Evolutionary conservation across 306 rosid genomes (phyloP).

Genomic region (Acacia crassicarpa): DNA sequence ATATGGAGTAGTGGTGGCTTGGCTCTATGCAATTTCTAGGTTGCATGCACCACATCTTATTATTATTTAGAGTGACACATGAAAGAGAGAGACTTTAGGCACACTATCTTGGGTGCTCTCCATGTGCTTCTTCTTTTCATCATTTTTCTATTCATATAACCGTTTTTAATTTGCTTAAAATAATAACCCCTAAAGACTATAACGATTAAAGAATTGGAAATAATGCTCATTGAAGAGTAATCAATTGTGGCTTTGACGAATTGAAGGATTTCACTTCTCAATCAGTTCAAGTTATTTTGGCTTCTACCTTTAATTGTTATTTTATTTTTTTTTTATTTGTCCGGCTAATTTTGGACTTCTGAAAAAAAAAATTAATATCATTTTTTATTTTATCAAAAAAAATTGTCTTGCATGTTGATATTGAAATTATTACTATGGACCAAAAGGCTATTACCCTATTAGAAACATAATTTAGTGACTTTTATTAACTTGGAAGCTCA

Average conservation of each 20-base stretch:
- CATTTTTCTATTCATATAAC: neutral
- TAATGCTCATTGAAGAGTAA: neutral
- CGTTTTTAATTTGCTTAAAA: neutral
- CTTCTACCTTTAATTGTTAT: too few species aligned
- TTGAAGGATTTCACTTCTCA: too few species aligned
- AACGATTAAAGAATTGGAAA: neutral
- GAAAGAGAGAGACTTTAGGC: slow-evolving; percentile 57
- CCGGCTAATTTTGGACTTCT: too few species aligned
- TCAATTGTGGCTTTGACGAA: too few species aligned
- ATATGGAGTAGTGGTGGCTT: neutral
- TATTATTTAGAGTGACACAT: slow-evolving; percentile 54
- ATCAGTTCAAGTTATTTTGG: too few species aligned
- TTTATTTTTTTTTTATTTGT: too few species aligned
- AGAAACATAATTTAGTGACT: neutral
- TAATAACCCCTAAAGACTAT: neutral
- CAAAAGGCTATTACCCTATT: neutral
- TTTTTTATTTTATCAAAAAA: too few species aligned
- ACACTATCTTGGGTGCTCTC: slow-evolving; percentile 50
- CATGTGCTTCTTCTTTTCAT: slow-evolving; percentile 57
- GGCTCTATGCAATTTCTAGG: neutral
- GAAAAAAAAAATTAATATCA: too few species aligned
- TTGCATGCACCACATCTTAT: slow-evolving; percentile 32
- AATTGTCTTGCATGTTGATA: neutral
- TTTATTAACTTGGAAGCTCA: neutral
- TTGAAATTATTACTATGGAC: neutral